A percentile compares a stretch with the other conserved stretches of the same genome.
Evolutionary conservation across 2,329 filamentous ascomycete species (phyloP).

Genomic region (Beauveria sp.): DNA sequence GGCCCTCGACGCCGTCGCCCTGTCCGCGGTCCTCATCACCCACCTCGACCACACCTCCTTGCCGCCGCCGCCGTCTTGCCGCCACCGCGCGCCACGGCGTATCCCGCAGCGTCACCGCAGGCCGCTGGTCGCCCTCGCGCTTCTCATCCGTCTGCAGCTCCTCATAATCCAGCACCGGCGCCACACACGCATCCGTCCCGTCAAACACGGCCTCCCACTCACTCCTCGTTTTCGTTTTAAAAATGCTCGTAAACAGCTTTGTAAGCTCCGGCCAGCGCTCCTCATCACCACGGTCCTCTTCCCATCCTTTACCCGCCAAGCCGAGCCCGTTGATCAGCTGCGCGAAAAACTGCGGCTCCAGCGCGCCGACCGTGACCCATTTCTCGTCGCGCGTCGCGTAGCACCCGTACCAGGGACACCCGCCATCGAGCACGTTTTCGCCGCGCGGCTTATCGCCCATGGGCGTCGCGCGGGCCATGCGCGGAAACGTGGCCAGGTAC

Average conservation of each 20-base stretch:
- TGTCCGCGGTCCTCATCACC: slow-evolving; percentile 44
- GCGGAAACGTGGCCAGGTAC: slow-evolving; percentile 71
- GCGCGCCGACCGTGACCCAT: slow-evolving; percentile 81
- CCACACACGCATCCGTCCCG: slow-evolving; percentile 84
- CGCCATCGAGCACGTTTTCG: slow-evolving; percentile 72
- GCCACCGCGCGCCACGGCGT: slow-evolving; percentile 60
- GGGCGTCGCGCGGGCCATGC: slow-evolving; percentile 56
- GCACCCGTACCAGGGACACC: slow-evolving; percentile 80
- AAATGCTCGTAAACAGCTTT: slow-evolving; percentile 51
- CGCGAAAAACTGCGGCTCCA: slow-evolving; percentile 81
- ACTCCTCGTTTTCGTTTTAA: slow-evolving; percentile 59
- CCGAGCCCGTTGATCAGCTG: slow-evolving; percentile 64
- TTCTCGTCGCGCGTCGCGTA: slow-evolving; percentile 75
- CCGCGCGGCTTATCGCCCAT: slow-evolving; percentile 60
- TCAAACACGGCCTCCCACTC: slow-evolving; percentile 88
- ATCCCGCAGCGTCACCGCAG: slow-evolving; percentile 57
- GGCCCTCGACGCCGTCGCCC: slow-evolving; percentile 55
- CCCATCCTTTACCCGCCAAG: slow-evolving; percentile 44
- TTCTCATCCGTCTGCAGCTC: slow-evolving; percentile 53
- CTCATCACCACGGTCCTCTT: slow-evolving; percentile 49
- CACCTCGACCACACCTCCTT: not conserved
- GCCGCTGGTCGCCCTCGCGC: slow-evolving; percentile 63
- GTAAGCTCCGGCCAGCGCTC: slow-evolving; percentile 61
- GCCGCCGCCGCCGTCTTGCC: slow-evolving; percentile 10
- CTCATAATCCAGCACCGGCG: slow-evolving; percentile 70